A percentile compares a stretch with the other conserved stretches of the same genome.
Conservation (phyloP, 305 asterid species). For the Rubia tinctorum region DNA sequence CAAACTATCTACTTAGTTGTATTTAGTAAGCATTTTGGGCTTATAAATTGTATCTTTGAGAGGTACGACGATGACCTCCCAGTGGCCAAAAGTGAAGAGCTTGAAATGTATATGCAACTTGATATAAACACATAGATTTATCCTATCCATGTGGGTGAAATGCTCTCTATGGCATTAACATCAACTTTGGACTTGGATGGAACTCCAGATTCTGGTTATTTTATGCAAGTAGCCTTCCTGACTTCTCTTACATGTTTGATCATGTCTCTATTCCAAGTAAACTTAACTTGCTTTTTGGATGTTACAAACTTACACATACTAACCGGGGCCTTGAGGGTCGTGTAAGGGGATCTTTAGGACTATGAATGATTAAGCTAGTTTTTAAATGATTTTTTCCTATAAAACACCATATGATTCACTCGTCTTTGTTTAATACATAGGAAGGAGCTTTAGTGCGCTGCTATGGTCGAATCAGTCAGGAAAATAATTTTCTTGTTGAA, state of each 20-base stretch:
- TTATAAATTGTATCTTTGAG: no score
- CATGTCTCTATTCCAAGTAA: neutral
- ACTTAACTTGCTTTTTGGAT: neutral
- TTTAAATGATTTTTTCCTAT: neutral
- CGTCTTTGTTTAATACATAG: neutral
- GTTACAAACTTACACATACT: neutral
- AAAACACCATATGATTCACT: neutral
- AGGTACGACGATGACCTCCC: no score
- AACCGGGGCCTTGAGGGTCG: neutral
- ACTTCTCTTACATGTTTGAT: neutral
- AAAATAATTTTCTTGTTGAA: neutral
- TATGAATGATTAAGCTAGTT: neutral
- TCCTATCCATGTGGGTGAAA: slow-evolving; percentile 69
- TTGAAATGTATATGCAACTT: no score
- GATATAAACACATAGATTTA: slow-evolving; percentile 66
- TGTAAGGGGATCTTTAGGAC: neutral
- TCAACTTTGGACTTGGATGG: slow-evolving; percentile 92
- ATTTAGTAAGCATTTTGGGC: no score
- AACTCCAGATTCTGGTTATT: slow-evolving; percentile 84
- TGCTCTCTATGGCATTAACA: slow-evolving; percentile 82
- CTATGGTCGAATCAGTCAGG: neutral
- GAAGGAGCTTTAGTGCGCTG: neutral
- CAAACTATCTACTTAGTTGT: no score
- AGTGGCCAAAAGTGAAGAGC: no score
- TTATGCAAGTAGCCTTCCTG: slow-evolving; percentile 46